phyloP scores from a whole-genome alignment of 2,329 filamentous ascomycete species.

The Metarhizium anisopliae region DNA sequence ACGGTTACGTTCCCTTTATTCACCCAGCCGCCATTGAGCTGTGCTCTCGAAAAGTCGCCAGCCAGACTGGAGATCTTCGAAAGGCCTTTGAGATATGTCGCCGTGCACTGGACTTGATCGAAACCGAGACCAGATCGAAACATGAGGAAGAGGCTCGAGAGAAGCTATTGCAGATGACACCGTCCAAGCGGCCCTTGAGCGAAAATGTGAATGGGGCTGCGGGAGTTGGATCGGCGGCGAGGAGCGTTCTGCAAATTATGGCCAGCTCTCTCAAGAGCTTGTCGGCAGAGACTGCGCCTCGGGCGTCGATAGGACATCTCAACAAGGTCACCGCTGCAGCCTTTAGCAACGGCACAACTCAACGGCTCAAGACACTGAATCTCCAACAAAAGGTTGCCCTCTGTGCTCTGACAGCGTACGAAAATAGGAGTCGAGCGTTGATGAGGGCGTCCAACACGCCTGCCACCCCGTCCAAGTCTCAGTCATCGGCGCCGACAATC shows the following conservation, averaged over 20 bases:
- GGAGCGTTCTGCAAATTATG: constrained; percentile 38
- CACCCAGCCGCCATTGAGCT: constrained; percentile 91
- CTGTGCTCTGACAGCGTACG: constrained; percentile 80
- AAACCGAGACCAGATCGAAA: constrained; percentile 70
- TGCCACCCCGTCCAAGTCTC: constrained; percentile 52
- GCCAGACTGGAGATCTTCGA: constrained; percentile 86
- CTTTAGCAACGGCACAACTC: constrained; percentile 80
- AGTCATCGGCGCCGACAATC: constrained; percentile 62
- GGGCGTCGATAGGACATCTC: constrained; percentile 82
- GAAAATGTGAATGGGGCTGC: constrained; percentile 67
- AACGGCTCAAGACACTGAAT: constrained; percentile 80
- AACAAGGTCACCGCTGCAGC: constrained; percentile 84
- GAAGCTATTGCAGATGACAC: constrained; percentile 48
- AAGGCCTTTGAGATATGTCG: constrained; percentile 94
- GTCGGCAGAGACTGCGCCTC: constrained; percentile 72
- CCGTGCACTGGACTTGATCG: constrained; percentile 79
- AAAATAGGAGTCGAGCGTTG: constrained; percentile 55
- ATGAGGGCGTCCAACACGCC: constrained; percentile 32
- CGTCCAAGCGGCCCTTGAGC: constrained; percentile 67
- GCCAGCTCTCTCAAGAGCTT: constrained; percentile 49
- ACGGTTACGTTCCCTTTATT: constrained; percentile 71
- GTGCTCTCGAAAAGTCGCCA: constrained; percentile 88
- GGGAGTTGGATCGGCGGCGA: constrained; percentile 20
- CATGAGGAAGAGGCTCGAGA: constrained; percentile 55
- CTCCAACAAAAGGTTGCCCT: constrained; percentile 94